These are phyloP conservation scores for Trichoderma sp. DNA, from an alignment of 2,329 filamentous ascomycete genomes.

Conservation along the genomic window DNA sequence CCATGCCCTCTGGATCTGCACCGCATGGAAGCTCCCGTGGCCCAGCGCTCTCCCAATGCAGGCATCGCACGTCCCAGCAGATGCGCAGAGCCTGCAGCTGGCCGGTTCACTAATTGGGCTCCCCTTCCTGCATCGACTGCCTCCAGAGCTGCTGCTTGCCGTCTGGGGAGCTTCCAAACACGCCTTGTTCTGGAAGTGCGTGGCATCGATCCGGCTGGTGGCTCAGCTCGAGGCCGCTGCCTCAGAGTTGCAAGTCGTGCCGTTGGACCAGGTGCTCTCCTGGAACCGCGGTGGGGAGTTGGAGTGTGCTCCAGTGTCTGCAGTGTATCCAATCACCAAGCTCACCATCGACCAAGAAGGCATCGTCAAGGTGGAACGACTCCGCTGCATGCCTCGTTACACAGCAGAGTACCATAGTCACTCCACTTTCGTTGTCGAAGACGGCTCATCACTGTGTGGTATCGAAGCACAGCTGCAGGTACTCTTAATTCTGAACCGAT, in stretches of 20 bases:
- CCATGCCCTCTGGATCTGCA: not conserved
- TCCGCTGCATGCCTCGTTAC: not conserved
- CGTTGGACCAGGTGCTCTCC: not conserved
- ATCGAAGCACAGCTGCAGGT: conserved; percentile 7
- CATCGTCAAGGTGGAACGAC: not conserved
- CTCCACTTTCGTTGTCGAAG: not conserved
- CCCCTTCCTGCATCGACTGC: not conserved
- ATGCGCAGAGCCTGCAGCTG: not conserved
- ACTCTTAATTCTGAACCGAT: not conserved
- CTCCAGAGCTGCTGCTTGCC: not conserved
- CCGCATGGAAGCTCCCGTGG: not conserved
- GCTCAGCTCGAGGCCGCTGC: not conserved
- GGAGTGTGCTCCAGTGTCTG: not conserved
- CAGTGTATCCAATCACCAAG: not conserved
- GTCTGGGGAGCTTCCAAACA: not conserved
- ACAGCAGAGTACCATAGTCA: not conserved
- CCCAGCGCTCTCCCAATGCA: not conserved
- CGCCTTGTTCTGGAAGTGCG: not conserved
- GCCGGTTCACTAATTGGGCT: not conserved
- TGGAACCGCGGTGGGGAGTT: not conserved
- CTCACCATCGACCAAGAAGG: conserved; percentile 5
- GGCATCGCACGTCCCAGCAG: not conserved
- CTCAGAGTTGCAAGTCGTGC: not conserved
- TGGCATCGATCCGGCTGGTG: not conserved
- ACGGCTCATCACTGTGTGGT: not conserved